These are phyloP conservation scores for Penicillium fimorum DNA, from an alignment of 495 filamentous ascomycete genomes.

Conservation along the genomic window DNA sequence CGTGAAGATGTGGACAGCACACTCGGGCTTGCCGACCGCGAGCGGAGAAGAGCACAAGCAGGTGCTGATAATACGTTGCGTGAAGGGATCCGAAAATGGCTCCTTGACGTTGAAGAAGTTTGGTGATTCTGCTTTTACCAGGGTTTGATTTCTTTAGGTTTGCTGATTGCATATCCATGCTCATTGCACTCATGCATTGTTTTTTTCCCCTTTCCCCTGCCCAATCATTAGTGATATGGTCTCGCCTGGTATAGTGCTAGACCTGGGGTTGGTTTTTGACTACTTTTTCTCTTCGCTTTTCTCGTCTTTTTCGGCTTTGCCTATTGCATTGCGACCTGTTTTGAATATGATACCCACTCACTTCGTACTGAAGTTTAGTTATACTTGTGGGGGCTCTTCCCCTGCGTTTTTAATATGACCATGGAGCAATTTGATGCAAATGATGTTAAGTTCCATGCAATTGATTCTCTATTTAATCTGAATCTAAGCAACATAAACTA, in stretches of 20 bases:
- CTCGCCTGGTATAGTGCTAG: not conserved
- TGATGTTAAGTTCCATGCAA: constrained; percentile 17
- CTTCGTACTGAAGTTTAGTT: constrained; percentile 17
- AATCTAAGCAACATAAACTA: constrained; percentile 9
- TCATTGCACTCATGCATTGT: constrained; percentile 11
- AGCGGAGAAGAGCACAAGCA: constrained; percentile 35
- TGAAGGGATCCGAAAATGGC: constrained; percentile 65
- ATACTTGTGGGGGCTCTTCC: not conserved
- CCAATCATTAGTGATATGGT: not conserved
- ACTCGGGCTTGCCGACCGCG: constrained; percentile 35
- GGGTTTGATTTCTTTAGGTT: not conserved
- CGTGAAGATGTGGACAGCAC: constrained; percentile 43
- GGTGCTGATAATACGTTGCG: constrained; percentile 57
- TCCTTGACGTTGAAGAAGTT: constrained; percentile 56
- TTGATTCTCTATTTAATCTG: constrained; percentile 6
- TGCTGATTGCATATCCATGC: constrained; percentile 5
- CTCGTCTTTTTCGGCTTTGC: constrained; percentile 2
- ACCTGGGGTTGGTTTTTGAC: not conserved
- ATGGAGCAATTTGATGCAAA: constrained; percentile 14
- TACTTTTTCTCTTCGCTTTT: not conserved
- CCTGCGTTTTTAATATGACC: constrained; percentile 5
- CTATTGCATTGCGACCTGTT: constrained; percentile 12
- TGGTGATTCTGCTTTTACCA: constrained; percentile 30
- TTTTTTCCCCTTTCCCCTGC: constrained; percentile 4
- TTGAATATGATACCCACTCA: constrained; percentile 36